These are phyloP conservation scores for Truncatella angustata DNA, from an alignment of 2,329 filamentous ascomycete species.

Conservation along the genomic window DNA sequence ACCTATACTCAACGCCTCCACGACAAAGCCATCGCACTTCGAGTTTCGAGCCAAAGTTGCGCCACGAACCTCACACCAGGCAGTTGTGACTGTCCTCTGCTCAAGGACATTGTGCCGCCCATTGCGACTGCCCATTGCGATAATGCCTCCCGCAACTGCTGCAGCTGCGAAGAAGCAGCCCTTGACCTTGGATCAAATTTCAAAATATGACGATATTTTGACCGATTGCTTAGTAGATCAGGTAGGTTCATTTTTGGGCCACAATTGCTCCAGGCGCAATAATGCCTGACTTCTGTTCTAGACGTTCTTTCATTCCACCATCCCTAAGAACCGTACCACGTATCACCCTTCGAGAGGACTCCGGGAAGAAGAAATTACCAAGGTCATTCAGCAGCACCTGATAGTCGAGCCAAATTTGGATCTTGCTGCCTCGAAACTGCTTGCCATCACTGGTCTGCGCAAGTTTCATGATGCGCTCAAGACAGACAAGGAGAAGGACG, in stretches of 20 bases:
- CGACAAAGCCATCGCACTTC: no score
- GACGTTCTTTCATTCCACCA: slow-evolving; percentile 95
- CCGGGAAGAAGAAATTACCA: slow-evolving; percentile 59
- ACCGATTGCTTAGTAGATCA: slow-evolving; percentile 95
- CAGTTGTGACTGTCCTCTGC: background rate
- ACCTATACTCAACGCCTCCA: no score
- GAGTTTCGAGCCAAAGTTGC: no score
- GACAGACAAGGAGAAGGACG: slow-evolving; percentile 76
- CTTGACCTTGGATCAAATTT: slow-evolving; percentile 82
- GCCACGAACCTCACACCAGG: no score
- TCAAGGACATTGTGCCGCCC: background rate
- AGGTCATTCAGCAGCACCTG: slow-evolving; percentile 63
- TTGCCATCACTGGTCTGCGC: slow-evolving; percentile 70
- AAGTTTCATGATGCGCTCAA: slow-evolving; percentile 68
- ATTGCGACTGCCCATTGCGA: slow-evolving; percentile 5
- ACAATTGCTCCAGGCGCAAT: background rate
- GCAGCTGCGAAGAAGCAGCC: slow-evolving; percentile 58
- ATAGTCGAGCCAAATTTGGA: slow-evolving; percentile 71
- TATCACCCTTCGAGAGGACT: slow-evolving; percentile 84
- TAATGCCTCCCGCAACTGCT: slow-evolving; percentile 35
- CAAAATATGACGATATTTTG: slow-evolving; percentile 91
- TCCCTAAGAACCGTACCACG: slow-evolving; percentile 87
- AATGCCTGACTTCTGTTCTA: slow-evolving; percentile 37
- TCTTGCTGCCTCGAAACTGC: slow-evolving; percentile 68
- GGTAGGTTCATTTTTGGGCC: slow-evolving; percentile 53